phyloP scores from a whole-genome alignment of 2,329 filamentous ascomycete genomes.

The Diplodia seriata region DNA sequence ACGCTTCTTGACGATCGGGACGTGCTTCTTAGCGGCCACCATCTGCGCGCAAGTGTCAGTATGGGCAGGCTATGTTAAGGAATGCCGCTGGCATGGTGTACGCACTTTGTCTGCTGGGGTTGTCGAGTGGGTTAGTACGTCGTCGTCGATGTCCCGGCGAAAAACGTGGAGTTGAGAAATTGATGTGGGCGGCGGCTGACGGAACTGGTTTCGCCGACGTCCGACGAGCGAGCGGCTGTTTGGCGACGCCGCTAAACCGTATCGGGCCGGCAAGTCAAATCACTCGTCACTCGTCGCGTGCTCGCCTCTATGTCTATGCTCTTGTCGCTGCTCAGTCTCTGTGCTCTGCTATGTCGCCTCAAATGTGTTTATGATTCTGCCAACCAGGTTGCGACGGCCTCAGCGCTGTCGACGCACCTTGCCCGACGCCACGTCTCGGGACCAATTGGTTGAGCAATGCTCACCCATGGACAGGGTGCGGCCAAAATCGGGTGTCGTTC shows the following conservation, averaged over 20 bases:
- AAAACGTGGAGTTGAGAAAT: constrained; percentile 29
- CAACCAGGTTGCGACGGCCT: background rate
- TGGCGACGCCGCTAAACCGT: constrained; percentile 6
- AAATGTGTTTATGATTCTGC: background rate
- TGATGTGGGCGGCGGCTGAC: constrained; percentile 27
- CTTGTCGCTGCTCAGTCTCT: background rate
- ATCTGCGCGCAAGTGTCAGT: constrained; percentile 65
- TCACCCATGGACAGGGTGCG: background rate
- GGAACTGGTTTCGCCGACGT: constrained; percentile 23
- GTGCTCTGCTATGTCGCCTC: background rate
- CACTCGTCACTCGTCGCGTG: background rate
- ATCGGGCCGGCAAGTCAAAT: constrained; percentile 2
- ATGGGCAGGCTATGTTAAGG: constrained; percentile 31
- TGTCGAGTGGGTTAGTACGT: constrained; percentile 40
- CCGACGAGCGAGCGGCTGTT: constrained; percentile 7
- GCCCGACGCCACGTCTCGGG: background rate
- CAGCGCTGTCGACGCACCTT: background rate
- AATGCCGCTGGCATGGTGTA: constrained; percentile 32
- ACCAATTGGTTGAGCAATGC: background rate
- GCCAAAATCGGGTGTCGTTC: background rate
- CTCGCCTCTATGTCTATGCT: background rate
- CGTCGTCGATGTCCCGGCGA: constrained; percentile 28
- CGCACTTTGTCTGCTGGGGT: constrained; percentile 48
- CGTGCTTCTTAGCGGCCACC: constrained; percentile 99
- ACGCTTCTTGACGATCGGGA: constrained; percentile 99